These are phyloP conservation scores for Thalia dealbata DNA, from an alignment of 176 grass and related monocot species.

Conservation along the genomic window DNA sequence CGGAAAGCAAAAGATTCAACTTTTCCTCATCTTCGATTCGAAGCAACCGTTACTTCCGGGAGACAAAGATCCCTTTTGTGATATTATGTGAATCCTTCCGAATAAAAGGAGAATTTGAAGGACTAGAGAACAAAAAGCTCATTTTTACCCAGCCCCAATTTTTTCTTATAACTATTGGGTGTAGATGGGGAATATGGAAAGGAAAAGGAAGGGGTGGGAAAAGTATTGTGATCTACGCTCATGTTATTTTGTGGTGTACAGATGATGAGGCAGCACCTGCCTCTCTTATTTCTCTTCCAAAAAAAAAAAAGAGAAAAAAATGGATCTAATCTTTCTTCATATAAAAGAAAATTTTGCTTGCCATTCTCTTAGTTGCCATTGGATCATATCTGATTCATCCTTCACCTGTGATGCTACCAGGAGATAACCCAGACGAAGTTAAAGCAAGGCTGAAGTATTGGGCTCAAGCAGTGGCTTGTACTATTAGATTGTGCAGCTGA, in stretches of 20 bases:
- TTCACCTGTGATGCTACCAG: not conserved
- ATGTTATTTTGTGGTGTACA: too few relatives aligned
- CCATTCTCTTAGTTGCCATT: not conserved
- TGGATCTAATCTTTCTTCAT: not conserved
- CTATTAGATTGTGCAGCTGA: conserved; percentile 12
- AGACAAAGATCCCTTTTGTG: not conserved
- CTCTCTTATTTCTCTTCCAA: too few relatives aligned
- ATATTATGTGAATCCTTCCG: not conserved
- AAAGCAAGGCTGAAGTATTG: conserved; percentile 16
- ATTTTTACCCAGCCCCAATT: not conserved
- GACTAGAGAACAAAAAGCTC: too few relatives aligned
- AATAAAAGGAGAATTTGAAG: not conserved
- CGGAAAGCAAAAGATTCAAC: not conserved
- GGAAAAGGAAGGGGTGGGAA: too few relatives aligned
- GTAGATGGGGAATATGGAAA: not conserved
- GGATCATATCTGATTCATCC: not conserved
- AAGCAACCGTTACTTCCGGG: not conserved
- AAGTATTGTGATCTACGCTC: too few relatives aligned
- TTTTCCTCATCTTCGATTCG: not conserved
- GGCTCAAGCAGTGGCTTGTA: conserved; percentile 16
- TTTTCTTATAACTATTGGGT: not conserved
- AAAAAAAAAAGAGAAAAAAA: too few relatives aligned
- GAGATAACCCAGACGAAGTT: conserved; percentile 11
- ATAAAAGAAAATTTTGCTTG: not conserved
- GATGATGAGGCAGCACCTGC: too few relatives aligned